These are phyloP conservation scores for Tulasnella calospora DNA, from an alignment of 768 basidiomycete genomes.

Conservation along the genomic window DNA sequence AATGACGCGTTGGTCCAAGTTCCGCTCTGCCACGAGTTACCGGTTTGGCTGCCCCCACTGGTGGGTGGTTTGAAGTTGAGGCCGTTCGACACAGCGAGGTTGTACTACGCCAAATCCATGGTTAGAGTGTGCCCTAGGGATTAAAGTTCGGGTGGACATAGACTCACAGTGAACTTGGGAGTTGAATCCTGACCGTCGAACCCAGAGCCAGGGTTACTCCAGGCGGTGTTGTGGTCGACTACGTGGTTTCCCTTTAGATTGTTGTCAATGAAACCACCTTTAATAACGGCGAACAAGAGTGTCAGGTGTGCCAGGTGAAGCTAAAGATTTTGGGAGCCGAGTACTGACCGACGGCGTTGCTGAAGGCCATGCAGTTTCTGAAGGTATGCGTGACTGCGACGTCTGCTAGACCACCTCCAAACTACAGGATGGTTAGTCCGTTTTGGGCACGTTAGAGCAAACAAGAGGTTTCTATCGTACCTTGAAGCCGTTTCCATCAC, in stretches of 20 bases:
- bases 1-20: background rate
- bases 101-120: background rate
- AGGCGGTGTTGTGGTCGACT: conserved; percentile 21
- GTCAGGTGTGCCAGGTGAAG: no score
- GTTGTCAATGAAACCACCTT: conserved; percentile 22
- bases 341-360: conserved; percentile 10
- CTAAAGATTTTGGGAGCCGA: background rate
- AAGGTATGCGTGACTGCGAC: conserved; percentile 9
- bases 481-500: background rate
- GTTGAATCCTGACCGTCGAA: conserved; percentile 15
- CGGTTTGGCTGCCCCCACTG: conserved; percentile 19
- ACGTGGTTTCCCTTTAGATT: conserved; percentile 13
- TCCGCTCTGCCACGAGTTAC: conserved; percentile 26
- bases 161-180: background rate
- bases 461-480: background rate
- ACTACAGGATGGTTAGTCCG: background rate
- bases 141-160: background rate
- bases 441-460: no score
- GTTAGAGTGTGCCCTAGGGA: background rate
- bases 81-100: conserved; percentile 19
- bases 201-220: conserved; percentile 17
- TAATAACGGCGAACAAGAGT: background rate
- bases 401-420: conserved; percentile 1
- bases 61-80: conserved; percentile 18
- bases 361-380: conserved; percentile 24